Evolutionary conservation across 306 rosid genomes (phyloP), one percentile per base, ranked within the genome.

Genomic region (Malus asiatica): DNA sequence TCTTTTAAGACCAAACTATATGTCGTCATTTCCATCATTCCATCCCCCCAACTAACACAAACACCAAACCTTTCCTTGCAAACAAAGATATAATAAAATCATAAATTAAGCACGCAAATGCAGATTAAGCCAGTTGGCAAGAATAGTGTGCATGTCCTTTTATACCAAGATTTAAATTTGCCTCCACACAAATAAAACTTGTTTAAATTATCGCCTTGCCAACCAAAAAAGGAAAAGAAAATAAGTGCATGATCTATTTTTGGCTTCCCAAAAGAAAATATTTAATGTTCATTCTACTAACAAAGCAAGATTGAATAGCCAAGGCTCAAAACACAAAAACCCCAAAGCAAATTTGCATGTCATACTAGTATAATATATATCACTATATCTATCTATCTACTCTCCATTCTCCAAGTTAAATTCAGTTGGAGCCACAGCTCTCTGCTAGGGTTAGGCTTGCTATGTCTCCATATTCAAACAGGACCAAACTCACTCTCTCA

Each of bases 251-350:
- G 0, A 51, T 5, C 27, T 3, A 20, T 4, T 13, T 16, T 15
- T 38, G 25, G 64, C 48, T 68, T 20, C 58, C 25, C 73, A 69
- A 44, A 19, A 35, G 20, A 32, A 64, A 16, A 64, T 10, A 76
- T 23, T 57, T 20, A 30, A 2, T 35, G 13, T 32, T 62, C 77
- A 71, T 45, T 30, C 48, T 57, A 60, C 44, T 32, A 44, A 55
- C 84, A 71, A 72, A 65, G 51, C 73, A 30, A 25, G 52, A 58
- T 55, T 65, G 73, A 76, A 58, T 63, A 71, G 67, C 66, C 78
- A 67, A 67, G 35, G 35, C 29, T 44, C 45, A 57, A 66, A 67
- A 55, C 42, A 16, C 23, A 32, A 8, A 32, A 64, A 14, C 52
- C 52, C 68, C 79, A 55, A 72, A 20, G 53, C 68, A 67, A 61